A percentile compares a stretch with the other conserved stretches of the same genome.
Evolutionary conservation across 495 filamentous ascomycete genomes (phyloP).

Genomic region (Hyphodiscus hymeniophilus): DNA sequence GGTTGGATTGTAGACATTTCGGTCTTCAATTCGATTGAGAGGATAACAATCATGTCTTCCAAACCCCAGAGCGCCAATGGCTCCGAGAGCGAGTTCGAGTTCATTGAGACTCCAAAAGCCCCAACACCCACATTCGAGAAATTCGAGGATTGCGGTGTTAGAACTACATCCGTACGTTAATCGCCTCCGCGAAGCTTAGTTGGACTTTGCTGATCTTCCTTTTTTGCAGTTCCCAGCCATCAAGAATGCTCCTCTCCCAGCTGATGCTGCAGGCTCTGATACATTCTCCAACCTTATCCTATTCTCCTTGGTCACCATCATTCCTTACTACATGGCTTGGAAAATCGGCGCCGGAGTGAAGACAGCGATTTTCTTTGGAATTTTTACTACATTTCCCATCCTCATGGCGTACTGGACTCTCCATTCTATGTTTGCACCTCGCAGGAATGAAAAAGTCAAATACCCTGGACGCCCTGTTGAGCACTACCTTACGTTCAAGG

Average conservation of each 20-base stretch:
- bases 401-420: constrained; percentile 65
- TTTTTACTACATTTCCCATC: constrained; percentile 58
- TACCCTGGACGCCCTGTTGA: constrained; percentile 72
- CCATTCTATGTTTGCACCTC: constrained; percentile 56
- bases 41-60: constrained; percentile 19
- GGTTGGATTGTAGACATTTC: constrained; percentile 7
- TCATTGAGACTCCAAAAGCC: constrained; percentile 67
- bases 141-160: constrained; percentile 63
- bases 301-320: constrained; percentile 43
- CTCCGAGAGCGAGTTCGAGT: constrained; percentile 55
- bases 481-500: constrained; percentile 80
- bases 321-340: constrained; percentile 61
- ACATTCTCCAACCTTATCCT: constrained; percentile 62
- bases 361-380: constrained; percentile 61
- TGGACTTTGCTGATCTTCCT: constrained; percentile 24
- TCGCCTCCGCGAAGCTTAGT: constrained; percentile 1
- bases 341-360: constrained; percentile 64
- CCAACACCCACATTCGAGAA: constrained; percentile 46
- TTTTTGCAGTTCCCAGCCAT: constrained; percentile 60
- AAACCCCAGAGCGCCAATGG: constrained; percentile 22
- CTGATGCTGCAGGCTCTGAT: constrained; percentile 62
- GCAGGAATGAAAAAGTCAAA: constrained; percentile 71
- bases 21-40: constrained; percentile 9
- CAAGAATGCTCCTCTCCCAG: constrained; percentile 73
- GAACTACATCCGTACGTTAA: constrained; percentile 57